Percentiles rank a stretch among this genome's conserved stretches.
Evolutionary conservation across 2,329 filamentous ascomycete genomes (phyloP).

Genomic region (Pezicula carpinea): DNA sequence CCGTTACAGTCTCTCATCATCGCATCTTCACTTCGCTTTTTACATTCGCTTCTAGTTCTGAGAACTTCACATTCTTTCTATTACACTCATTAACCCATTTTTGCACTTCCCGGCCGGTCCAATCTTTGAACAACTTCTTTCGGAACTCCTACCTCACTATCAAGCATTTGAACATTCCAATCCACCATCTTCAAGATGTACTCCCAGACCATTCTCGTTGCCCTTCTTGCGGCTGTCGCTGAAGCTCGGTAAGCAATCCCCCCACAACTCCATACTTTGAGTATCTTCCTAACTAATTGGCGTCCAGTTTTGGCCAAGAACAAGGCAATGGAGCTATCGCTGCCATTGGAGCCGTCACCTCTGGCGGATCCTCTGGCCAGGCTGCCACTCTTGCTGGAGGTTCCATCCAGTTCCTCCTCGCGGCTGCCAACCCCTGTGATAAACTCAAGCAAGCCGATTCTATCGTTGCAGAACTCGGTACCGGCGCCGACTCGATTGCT

Average conservation of each 20-base stretch:
- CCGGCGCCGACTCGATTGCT: slow-evolving; percentile 52
- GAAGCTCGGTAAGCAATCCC: slow-evolving; percentile 25
- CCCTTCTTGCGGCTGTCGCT: slow-evolving; percentile 19
- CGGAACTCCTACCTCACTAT: slow-evolving; percentile 8
- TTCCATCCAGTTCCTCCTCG: slow-evolving; percentile 58
- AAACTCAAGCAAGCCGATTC: slow-evolving; percentile 62
- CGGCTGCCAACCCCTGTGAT: slow-evolving; percentile 59
- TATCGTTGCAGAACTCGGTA: slow-evolving; percentile 58
- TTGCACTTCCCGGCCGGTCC: slow-evolving; percentile 13
- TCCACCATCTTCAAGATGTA: slow-evolving; percentile 17
- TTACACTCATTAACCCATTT: background rate
- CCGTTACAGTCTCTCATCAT: background rate
- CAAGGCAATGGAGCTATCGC: slow-evolving; percentile 45
- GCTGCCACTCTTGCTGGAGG: slow-evolving; percentile 60
- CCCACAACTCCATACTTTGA: background rate
- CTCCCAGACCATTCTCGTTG: slow-evolving; percentile 19
- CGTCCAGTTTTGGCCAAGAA: slow-evolving; percentile 55
- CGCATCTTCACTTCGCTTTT: background rate
- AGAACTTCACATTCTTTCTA: slow-evolving; percentile 1
- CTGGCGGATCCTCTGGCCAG: slow-evolving; percentile 52
- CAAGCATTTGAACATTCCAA: slow-evolving; percentile 3
- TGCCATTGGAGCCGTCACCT: slow-evolving; percentile 47
- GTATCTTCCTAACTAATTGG: slow-evolving; percentile 3
- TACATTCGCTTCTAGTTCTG: slow-evolving; percentile 1
- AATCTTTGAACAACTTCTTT: slow-evolving; percentile 13